Evolutionary conservation across 192 early-diverging fungal species (phyloP), one percentile per base, ranked within the genome.

Genomic region (Coemansia sp.): DNA sequence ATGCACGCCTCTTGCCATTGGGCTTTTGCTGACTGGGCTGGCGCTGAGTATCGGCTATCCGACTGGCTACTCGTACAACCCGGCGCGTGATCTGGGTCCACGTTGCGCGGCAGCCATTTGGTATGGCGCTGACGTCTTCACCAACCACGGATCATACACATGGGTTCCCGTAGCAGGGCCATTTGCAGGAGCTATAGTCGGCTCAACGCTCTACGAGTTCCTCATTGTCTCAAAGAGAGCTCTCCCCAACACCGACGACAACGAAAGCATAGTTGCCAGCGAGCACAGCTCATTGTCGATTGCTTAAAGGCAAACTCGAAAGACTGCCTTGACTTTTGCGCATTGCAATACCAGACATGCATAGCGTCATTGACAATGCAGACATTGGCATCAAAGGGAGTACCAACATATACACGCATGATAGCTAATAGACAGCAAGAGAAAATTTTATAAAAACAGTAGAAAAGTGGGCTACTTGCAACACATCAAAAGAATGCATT

Each of bases 41-140:
- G 85, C 82, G 1, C 71, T 85, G 23, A 77, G 83, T 31, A 80
- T 89, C 55, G 86, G 86, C 31, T 87, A 82, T 34, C 74, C 83
- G 55, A 87, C 88, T 1, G 86, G 86, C 14, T 86, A 83, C 61
- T 84, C 84, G 57, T 77, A 90, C 51, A 93, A 93, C 57, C 89
- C 88, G 21, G 92, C 92, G 1, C 85, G 92, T 63, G 92, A 93
- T 69, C 76, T 92, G 56, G 92, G 89, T 10, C 90, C 90, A 14
- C 89, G 92, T 46, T 73, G 87, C 33, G 89, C 88, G 33, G 84
- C 88, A 10, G 73, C 85, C 10, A 71, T 89, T 62, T 90, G 85
- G 84, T 93, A 88, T 74, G 89, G 90, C 13, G 35, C 77, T 11
- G 79, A 66, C 7, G 88, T 87, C 13, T 93, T 93, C 69, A 81